These are phyloP conservation scores for Rosa lucieae DNA, from an alignment of 306 rosid genomes.

Conservation along the genomic window DNA sequence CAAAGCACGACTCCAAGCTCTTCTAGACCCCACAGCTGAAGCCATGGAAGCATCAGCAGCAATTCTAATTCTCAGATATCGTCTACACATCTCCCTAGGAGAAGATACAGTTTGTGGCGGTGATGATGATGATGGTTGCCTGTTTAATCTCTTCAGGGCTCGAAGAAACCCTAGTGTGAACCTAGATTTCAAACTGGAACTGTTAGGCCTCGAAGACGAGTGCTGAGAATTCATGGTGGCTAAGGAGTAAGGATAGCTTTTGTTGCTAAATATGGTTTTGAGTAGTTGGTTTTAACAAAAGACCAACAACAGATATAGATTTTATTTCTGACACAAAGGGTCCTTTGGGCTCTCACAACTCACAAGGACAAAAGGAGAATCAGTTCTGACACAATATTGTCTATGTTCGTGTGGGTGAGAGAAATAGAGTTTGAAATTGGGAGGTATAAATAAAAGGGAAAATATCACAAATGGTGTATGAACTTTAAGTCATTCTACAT, in stretches of 20 bases:
- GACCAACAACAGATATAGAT: neutral
- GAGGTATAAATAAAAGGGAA: slow-evolving; percentile 13
- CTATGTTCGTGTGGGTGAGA: neutral
- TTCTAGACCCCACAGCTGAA: slow-evolving; percentile 26
- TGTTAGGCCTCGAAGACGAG: neutral
- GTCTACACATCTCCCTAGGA: slow-evolving; percentile 18
- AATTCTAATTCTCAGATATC: slow-evolving; percentile 25
- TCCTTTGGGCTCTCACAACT: neutral
- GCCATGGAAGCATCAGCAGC: slow-evolving; percentile 40
- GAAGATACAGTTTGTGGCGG: slow-evolving; percentile 8
- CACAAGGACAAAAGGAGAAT: slow-evolving; percentile 18
- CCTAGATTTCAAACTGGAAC: slow-evolving; percentile 17
- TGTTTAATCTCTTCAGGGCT: slow-evolving; percentile 23
- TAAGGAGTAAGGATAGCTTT: neutral
- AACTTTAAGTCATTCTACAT: no score
- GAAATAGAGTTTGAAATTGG: neutral
- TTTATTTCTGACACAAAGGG: slow-evolving; percentile 12
- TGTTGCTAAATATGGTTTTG: neutral
- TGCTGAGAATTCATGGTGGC: slow-evolving; percentile 7
- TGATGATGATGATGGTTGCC: slow-evolving; percentile 1
- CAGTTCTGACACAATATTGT: slow-evolving; percentile 26
- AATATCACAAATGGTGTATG: no score
- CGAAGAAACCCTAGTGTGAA: slow-evolving; percentile 25
- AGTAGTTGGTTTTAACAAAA: neutral
- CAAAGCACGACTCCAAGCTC: slow-evolving; percentile 37